Conservation (phyloP, 75 land plant genomes). For the Chamaecyparis obtusa region DNA sequence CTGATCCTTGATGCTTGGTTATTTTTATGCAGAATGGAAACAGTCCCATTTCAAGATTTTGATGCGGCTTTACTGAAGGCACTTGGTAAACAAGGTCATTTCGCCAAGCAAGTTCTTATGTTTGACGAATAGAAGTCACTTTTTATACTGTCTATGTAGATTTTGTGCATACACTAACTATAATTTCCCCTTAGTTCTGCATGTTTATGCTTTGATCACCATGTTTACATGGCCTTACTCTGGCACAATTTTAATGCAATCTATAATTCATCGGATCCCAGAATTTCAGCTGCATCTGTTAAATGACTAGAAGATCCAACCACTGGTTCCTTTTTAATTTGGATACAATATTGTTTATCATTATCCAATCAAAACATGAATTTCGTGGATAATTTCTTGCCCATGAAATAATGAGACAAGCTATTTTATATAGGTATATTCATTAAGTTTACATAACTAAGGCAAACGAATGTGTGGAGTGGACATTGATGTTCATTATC, state of each 20-base stretch:
- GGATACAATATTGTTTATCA: neutral
- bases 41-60: slow-evolving; percentile 69
- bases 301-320: neutral
- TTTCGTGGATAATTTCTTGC: neutral
- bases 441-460: neutral
- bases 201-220: neutral
- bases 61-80: slow-evolving; percentile 66
- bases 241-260: neutral
- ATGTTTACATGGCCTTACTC: neutral
- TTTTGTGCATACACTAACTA: neutral
- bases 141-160: neutral
- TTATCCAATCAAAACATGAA: neutral
- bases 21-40: slow-evolving; percentile 63
- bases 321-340: neutral
- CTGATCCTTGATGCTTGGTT: neutral
- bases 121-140: slow-evolving; percentile 29
- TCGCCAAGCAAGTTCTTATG: slow-evolving; percentile 72
- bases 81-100: slow-evolving; percentile 75
- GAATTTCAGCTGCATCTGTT: neutral
- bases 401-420: neutral
- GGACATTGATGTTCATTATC: too few relatives aligned
- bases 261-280: neutral
- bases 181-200: neutral
- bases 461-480: neutral
- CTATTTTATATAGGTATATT: neutral